Conservation (phyloP, 2,329 filamentous ascomycete genomes). For the Phyllosticta capitalensis region DNA sequence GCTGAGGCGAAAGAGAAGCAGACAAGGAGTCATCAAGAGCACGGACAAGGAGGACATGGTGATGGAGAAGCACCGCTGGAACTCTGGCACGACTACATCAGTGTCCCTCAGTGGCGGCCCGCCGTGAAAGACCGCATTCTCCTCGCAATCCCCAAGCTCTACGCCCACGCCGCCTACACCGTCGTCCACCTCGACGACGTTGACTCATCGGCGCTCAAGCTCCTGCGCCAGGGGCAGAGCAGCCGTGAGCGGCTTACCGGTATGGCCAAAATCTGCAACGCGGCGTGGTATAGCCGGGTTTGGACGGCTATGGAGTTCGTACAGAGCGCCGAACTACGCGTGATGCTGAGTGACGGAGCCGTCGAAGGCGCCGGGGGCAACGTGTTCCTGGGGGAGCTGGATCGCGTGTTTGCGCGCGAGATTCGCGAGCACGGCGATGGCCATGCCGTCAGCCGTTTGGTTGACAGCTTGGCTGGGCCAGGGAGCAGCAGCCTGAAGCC, state of each 20-base stretch:
- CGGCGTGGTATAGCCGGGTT: constrained; percentile 14
- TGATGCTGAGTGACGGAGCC: constrained; percentile 11
- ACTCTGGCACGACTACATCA: constrained; percentile 17
- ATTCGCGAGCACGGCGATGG: neutral
- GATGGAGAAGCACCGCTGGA: neutral
- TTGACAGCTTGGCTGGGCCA: neutral
- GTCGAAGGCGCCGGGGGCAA: constrained; percentile 1
- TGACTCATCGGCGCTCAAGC: neutral
- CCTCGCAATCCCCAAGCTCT: neutral
- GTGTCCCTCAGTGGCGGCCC: constrained; percentile 13
- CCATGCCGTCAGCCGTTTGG: neutral
- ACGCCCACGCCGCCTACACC: neutral
- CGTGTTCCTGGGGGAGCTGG: constrained; percentile 10
- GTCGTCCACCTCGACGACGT: neutral
- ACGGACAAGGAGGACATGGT: too few relatives aligned
- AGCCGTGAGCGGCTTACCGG: constrained; percentile 3
- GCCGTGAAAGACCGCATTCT: constrained; percentile 4
- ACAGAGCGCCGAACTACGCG: constrained; percentile 9
- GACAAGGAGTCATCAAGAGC: too few relatives aligned
- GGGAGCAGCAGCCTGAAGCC: neutral
- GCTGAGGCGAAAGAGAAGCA: too few relatives aligned
- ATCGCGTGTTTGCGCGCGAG: neutral
- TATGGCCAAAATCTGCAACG: constrained; percentile 13
- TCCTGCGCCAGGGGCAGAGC: neutral
- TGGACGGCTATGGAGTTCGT: constrained; percentile 16